Percentiles rank a stretch among this genome's conserved stretches.
Evolutionary conservation across 106 monocot species (phyloP).

Genomic region (Chionographis japonica): DNA sequence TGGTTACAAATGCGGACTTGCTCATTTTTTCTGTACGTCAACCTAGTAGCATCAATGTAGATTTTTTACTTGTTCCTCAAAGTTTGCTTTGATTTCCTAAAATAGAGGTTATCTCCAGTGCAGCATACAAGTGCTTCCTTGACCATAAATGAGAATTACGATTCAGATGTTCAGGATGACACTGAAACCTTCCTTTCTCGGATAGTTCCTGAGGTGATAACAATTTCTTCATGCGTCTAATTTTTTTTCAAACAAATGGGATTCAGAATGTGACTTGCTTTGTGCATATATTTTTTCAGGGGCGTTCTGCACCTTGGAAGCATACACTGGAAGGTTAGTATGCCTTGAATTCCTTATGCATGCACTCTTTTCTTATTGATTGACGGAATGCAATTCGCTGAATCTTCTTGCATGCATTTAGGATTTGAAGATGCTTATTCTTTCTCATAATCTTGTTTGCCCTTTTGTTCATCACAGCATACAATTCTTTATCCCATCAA

Average conservation of each 20-base stretch:
- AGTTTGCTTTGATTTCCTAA: not conserved
- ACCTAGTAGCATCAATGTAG: not conserved
- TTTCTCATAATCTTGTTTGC: no score
- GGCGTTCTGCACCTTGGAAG: slow-evolving; percentile 93
- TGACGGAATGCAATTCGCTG: no score
- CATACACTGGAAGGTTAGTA: slow-evolving; percentile 88
- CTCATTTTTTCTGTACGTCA: slow-evolving; percentile 92
- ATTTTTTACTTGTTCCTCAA: no score
- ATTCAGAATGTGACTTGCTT: not conserved
- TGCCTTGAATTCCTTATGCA: not conserved
- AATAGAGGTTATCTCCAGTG: slow-evolving; percentile 41
- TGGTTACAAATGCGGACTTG: slow-evolving; percentile 87
- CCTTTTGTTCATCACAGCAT: no score
- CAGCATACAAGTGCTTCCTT: slow-evolving; percentile 98
- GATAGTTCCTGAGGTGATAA: slow-evolving; percentile 86
- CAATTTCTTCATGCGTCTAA: not conserved
- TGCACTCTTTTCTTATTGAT: not conserved
- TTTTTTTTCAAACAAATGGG: not conserved
- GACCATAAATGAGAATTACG: slow-evolving; percentile 99
- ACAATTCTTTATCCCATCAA: no score
- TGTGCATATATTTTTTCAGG: slow-evolving; percentile 39
- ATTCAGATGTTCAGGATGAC: slow-evolving; percentile 93
- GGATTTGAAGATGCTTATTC: no score
- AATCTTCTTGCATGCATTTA: no score
- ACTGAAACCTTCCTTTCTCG: slow-evolving; percentile 88